Evolutionary conservation across 768 basidiomycete genomes (phyloP).

Genomic region (Pisolithus sp.): DNA sequence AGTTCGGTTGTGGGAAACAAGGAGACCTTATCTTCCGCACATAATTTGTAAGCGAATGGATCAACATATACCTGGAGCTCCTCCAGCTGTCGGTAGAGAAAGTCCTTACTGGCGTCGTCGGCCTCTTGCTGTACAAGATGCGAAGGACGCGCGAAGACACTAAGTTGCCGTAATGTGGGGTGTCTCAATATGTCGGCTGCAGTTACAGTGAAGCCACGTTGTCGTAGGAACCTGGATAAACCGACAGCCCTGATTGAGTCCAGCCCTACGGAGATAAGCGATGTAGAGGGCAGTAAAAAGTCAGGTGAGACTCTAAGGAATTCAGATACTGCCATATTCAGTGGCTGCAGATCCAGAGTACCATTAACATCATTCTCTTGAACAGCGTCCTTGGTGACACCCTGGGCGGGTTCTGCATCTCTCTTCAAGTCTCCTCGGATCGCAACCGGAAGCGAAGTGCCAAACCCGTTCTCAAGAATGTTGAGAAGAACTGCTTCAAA

Average conservation of each 20-base stretch:
- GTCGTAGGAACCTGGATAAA: slow-evolving; percentile 30
- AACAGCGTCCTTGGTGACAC: neutral
- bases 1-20: slow-evolving; percentile 38
- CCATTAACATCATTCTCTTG: neutral
- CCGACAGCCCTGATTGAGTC: slow-evolving; percentile 45
- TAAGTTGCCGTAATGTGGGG: slow-evolving; percentile 12
- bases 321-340: slow-evolving; percentile 13
- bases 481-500: slow-evolving; percentile 21
- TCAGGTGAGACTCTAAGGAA: slow-evolving; percentile 14
- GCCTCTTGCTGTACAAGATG: neutral
- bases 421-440: neutral
- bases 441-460: neutral
- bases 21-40: slow-evolving; percentile 25
- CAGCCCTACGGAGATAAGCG: slow-evolving; percentile 40
- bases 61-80: slow-evolving; percentile 16
- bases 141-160: slow-evolving; percentile 5
- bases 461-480: slow-evolving; percentile 8
- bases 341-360: slow-evolving; percentile 2
- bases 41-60: slow-evolving; percentile 11
- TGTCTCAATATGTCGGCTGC: slow-evolving; percentile 34
- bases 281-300: slow-evolving; percentile 15
- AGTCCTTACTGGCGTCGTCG: slow-evolving; percentile 8
- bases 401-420: neutral
- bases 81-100: slow-evolving; percentile 7
- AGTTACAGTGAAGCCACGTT: slow-evolving; percentile 27